A percentile compares a stretch with the other conserved stretches of the same genome.
These are phyloP conservation scores for Aspergillus mulundensis DNA, from an alignment of 495 filamentous ascomycete genomes.

Conservation along the genomic window DNA sequence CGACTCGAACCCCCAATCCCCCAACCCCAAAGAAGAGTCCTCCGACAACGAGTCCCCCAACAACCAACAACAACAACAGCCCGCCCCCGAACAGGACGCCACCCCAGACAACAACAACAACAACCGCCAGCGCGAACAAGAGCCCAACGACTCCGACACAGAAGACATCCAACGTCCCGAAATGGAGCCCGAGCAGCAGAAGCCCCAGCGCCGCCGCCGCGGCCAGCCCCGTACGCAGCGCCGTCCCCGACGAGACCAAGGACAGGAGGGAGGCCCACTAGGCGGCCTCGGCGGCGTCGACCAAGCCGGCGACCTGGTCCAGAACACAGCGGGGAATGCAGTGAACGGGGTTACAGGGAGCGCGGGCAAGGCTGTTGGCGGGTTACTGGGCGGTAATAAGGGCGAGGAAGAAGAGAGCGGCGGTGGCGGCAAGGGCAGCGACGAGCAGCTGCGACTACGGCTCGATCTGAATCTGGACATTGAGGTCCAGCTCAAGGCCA, in stretches of 20 bases:
- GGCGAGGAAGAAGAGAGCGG: slow-evolving; percentile 27
- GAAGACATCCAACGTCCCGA: slow-evolving; percentile 34
- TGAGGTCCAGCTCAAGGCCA: slow-evolving; percentile 85
- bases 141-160: slow-evolving; percentile 33
- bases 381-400: slow-evolving; percentile 33
- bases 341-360: slow-evolving; percentile 53
- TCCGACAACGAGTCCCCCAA: slow-evolving; percentile 2
- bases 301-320: slow-evolving; percentile 53
- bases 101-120: slow-evolving; percentile 16
- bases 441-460: slow-evolving; percentile 71
- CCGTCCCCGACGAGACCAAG: slow-evolving; percentile 16
- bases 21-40: slow-evolving; percentile 7
- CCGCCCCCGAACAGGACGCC: slow-evolving; percentile 11
- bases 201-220: slow-evolving; percentile 17
- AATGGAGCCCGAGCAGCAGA: slow-evolving; percentile 29
- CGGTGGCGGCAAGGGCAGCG: slow-evolving; percentile 43
- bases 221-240: slow-evolving; percentile 20
- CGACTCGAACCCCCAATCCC: slow-evolving; percentile 7
- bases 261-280: slow-evolving; percentile 41
- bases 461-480: slow-evolving; percentile 86
- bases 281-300: slow-evolving; percentile 56
- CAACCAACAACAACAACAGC: slow-evolving; percentile 10
- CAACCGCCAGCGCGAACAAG: slow-evolving; percentile 18
- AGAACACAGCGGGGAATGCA: slow-evolving; percentile 61
- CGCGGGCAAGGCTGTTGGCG: slow-evolving; percentile 56